A percentile compares a stretch with the other conserved stretches of the same genome.
phyloP scores from a whole-genome alignment of 2,329 filamentous ascomycete species.

The Fusarium piperis region DNA sequence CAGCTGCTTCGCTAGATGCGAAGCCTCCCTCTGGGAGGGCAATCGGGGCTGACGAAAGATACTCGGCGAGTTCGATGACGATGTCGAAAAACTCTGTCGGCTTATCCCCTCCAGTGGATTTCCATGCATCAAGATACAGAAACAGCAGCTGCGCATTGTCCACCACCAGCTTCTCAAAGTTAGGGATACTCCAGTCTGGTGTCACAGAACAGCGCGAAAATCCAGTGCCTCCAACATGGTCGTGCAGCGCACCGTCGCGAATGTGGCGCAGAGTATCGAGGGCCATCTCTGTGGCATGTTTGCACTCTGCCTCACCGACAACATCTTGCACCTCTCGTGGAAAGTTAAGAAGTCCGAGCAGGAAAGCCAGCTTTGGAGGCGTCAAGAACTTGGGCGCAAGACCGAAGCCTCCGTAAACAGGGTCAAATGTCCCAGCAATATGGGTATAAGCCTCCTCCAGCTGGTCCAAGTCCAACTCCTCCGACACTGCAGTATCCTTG shows the following conservation, averaged over 20 bases:
- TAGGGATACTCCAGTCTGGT: slow-evolving; percentile 89
- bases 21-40: slow-evolving; percentile 77
- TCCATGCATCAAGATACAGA: slow-evolving; percentile 87
- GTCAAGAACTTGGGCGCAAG: slow-evolving; percentile 89
- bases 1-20: slow-evolving; percentile 88
- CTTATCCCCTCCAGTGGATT: slow-evolving; percentile 60
- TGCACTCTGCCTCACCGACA: slow-evolving; percentile 84
- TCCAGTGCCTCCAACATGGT: slow-evolving; percentile 64
- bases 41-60: slow-evolving; percentile 79
- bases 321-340: slow-evolving; percentile 81
- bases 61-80: slow-evolving; percentile 85
- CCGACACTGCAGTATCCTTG: slow-evolving; percentile 55
- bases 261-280: slow-evolving; percentile 83
- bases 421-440: slow-evolving; percentile 83
- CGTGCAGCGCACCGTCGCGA: slow-evolving; percentile 62
- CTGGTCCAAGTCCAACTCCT: slow-evolving; percentile 86
- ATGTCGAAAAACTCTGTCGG: slow-evolving; percentile 79
- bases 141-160: slow-evolving; percentile 89
- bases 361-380: slow-evolving; percentile 83
- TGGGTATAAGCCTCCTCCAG: slow-evolving; percentile 89
- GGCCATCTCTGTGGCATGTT: slow-evolving; percentile 79
- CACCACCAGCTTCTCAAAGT: slow-evolving; percentile 97
- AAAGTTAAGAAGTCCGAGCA: slow-evolving; percentile 78
- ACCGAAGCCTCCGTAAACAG: slow-evolving; percentile 81
- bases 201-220: slow-evolving; percentile 86